These are phyloP conservation scores for Cladosporium phlei DNA, from an alignment of 2,329 filamentous ascomycete genomes.

Conservation along the genomic window DNA sequence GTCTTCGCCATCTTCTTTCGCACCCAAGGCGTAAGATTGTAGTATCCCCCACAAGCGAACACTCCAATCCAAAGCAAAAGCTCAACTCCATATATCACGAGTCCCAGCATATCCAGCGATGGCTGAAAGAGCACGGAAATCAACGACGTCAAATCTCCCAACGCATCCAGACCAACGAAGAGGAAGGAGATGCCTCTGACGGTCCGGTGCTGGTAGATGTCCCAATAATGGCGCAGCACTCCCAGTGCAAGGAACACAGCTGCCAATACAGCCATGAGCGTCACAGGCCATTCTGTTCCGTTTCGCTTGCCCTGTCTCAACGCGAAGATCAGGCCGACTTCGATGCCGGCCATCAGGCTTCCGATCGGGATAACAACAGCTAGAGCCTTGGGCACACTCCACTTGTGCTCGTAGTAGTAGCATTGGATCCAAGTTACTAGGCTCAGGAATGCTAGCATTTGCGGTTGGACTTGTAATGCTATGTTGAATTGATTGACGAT, in stretches of 20 bases:
- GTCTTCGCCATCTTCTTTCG: conserved; percentile 30
- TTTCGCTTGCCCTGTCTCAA: conserved; percentile 42
- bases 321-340: conserved; percentile 57
- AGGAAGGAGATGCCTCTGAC: conserved; percentile 68
- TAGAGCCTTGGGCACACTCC: conserved; percentile 48
- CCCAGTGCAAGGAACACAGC: conserved; percentile 60
- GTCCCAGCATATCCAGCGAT: conserved; percentile 55
- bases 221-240: conserved; percentile 64
- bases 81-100: conserved; percentile 64
- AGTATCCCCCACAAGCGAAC: conserved; percentile 61
- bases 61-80: conserved; percentile 63
- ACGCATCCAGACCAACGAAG: conserved; percentile 65
- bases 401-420: conserved; percentile 55
- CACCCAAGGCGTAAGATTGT: conserved; percentile 59
- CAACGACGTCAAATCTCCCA: conserved; percentile 63
- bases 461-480: conserved; percentile 51
- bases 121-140: conserved; percentile 60
- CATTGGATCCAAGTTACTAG: conserved; percentile 54
- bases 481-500: conserved; percentile 52
- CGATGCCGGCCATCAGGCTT: conserved; percentile 54
- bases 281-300: conserved; percentile 55
- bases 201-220: conserved; percentile 62
- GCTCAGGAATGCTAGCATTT: conserved; percentile 51
- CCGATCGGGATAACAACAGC: conserved; percentile 50
- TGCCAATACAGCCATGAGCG: conserved; percentile 62